Base-by-base conservation (phyloP, 2,329 filamentous ascomycete species). In the Fusarium robinianum region DNA sequence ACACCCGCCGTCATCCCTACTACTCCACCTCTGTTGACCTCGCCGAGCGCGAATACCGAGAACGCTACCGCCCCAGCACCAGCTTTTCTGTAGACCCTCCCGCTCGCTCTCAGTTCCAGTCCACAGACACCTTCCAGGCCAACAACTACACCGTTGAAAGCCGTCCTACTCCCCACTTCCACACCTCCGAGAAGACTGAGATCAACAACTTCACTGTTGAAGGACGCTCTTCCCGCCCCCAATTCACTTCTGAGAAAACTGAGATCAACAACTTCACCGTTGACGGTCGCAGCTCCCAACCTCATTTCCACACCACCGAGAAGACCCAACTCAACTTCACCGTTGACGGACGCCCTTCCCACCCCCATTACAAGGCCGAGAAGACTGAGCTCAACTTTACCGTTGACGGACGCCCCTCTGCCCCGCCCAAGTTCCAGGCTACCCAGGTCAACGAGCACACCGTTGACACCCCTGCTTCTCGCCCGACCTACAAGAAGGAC, bases 41-140 rank as follows among this genome's bases (percentile, higher is more conserved):
- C 58, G 80, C 80, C 65, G 83, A 86, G 72, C 80, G 79, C 71
- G 76, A 84, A 70, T 85, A 84, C 68, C 81, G 82, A 64, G 72
- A 81, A 66, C 79, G 78, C 57, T 73, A 76, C 70, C 79, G 80
- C 59, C 74, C 78, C 57, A 69, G 65, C 64, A 60, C 67, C 52
- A 58, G 66, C 55, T 57, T 61, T 56, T 57, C 61, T 39, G 63
- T 66, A 60, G 67, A 70, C 59, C 53, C 56, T 48, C 46, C 61
- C 49, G 56, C 57, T 44, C 60, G 64, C 48, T 67, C 62, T 55
- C 64, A 67, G 58, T 63, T 66, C 58, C 48, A 61, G 37, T 31
- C 40, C 25, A 37, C 49, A 45, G 51, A 57, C 43, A 46, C 35
- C 41, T 57, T 58, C 27, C 22, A 53, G 44, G 39, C 14, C 43